These are phyloP conservation scores for Teunomyces aglyptinius DNA, from an alignment of 805 yeast species.

Conservation along the genomic window DNA sequence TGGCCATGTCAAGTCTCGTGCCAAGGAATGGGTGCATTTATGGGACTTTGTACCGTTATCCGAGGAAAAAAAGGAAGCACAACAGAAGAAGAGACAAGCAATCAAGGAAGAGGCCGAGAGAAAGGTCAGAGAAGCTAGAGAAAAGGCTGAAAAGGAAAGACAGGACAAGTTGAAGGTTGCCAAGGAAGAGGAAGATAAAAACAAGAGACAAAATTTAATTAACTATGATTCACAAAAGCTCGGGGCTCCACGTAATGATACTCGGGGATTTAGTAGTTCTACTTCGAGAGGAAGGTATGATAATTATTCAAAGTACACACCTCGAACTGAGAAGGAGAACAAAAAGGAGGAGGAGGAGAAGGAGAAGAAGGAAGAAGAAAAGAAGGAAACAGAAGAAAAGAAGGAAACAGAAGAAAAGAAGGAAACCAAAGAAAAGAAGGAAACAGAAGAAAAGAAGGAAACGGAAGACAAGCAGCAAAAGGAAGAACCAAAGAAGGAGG, in stretches of 20 bases:
- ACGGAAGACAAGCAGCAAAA: slow-evolving; percentile 2
- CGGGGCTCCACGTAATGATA: slow-evolving; percentile 10
- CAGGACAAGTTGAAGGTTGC: slow-evolving; percentile 2
- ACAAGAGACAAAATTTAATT: slow-evolving; percentile 8
- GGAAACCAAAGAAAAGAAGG: slow-evolving; percentile 2
- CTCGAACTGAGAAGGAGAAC: slow-evolving; percentile 7
- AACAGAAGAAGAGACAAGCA: slow-evolving; percentile 20
- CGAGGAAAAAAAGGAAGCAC: slow-evolving; percentile 40
- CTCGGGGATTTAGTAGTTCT: slow-evolving; percentile 7
- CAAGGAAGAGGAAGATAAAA: slow-evolving; percentile 10
- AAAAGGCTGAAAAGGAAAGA: slow-evolving; percentile 12
- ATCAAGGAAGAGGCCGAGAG: slow-evolving; percentile 15
- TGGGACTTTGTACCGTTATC: slow-evolving; percentile 57
- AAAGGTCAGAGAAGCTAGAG: slow-evolving; percentile 14
- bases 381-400: background rate
- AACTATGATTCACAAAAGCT: slow-evolving; percentile 11
- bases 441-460: slow-evolving; percentile 8
- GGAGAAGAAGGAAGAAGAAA: background rate
- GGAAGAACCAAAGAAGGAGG: slow-evolving; percentile 2
- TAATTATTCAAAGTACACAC: slow-evolving; percentile 25
- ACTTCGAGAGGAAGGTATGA: slow-evolving; percentile 29
- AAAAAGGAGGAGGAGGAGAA: slow-evolving; percentile 8
- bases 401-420: background rate
- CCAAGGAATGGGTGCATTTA: slow-evolving; percentile 47
- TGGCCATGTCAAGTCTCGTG: slow-evolving; percentile 60